Evolutionary conservation across 495 filamentous ascomycete genomes (phyloP).

Genomic region (Annulohypoxylon moriforme): DNA sequence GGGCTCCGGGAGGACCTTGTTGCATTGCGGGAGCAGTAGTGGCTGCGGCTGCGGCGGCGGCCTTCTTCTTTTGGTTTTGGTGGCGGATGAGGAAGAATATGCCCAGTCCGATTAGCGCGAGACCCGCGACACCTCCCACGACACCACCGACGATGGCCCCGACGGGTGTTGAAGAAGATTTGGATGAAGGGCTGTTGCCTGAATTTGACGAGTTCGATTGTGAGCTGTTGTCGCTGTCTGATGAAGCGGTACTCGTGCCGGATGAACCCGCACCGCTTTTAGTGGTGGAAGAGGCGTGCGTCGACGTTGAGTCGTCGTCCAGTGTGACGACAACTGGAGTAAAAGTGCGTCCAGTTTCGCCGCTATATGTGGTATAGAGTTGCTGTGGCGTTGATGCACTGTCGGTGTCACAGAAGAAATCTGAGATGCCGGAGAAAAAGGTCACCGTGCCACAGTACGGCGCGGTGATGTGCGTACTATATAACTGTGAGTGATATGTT

Average conservation of each 20-base stretch:
- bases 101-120: slow-evolving; percentile 55
- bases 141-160: slow-evolving; percentile 62
- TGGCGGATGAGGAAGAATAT: slow-evolving; percentile 53
- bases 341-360: slow-evolving; percentile 49
- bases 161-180: slow-evolving; percentile 48
- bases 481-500: slow-evolving; percentile 1
- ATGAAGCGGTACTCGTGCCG: neutral
- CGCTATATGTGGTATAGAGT: slow-evolving; percentile 52
- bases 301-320: slow-evolving; percentile 14
- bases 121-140: slow-evolving; percentile 58
- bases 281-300: slow-evolving; percentile 15
- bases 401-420: slow-evolving; percentile 54
- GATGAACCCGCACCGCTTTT: neutral
- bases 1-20: slow-evolving; percentile 16
- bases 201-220: neutral
- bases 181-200: slow-evolving; percentile 1
- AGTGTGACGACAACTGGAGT: slow-evolving; percentile 33
- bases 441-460: slow-evolving; percentile 55
- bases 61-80: slow-evolving; percentile 47
- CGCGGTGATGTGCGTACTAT: slow-evolving; percentile 42
- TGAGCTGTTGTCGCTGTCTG: neutral
- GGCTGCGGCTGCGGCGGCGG: neutral
- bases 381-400: slow-evolving; percentile 43
- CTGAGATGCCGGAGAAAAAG: slow-evolving; percentile 49
- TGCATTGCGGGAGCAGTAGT: slow-evolving; percentile 24